Evolutionary conservation across 1,284 basidiomycete genomes (phyloP).

Genomic region (Golubevia sp.): DNA sequence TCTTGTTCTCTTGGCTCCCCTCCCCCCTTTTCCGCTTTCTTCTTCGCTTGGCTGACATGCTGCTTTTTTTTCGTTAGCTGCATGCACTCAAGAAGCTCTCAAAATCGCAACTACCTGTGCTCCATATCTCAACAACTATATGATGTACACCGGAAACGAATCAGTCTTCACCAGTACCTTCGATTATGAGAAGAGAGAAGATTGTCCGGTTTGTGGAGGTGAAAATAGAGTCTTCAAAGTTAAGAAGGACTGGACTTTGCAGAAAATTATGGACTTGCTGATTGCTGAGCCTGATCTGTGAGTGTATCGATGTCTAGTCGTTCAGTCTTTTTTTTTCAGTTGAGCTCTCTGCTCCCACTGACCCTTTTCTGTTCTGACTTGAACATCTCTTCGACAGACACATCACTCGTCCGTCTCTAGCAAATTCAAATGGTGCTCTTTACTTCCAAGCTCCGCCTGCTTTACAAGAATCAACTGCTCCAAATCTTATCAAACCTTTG

Average conservation of each 20-base stretch:
- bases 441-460: constrained; percentile 92
- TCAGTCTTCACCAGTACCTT: constrained; percentile 98
- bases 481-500: constrained; percentile 84
- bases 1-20: background rate
- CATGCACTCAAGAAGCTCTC: constrained; percentile 98
- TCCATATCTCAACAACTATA: constrained; percentile 95
- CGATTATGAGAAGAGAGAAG: constrained; percentile 85
- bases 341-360: background rate
- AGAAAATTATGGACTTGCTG: constrained; percentile 36
- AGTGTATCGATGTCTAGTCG: no score
- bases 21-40: background rate
- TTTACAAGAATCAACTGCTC: constrained; percentile 81
- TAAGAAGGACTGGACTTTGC: constrained; percentile 14
- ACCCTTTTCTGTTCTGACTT: background rate
- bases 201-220: constrained; percentile 97
- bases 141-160: constrained; percentile 86
- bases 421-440: constrained; percentile 69
- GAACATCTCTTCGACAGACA: background rate
- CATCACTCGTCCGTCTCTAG: constrained; percentile 37
- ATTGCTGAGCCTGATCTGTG: constrained; percentile 40
- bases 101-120: constrained; percentile 96
- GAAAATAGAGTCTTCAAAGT: constrained; percentile 64
- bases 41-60: background rate
- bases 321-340: no score
- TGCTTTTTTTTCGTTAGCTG: constrained; percentile 67